Evolutionary conservation across 1,139 yeast species (phyloP).

Genomic region (Magnusiomyces ingens): DNA sequence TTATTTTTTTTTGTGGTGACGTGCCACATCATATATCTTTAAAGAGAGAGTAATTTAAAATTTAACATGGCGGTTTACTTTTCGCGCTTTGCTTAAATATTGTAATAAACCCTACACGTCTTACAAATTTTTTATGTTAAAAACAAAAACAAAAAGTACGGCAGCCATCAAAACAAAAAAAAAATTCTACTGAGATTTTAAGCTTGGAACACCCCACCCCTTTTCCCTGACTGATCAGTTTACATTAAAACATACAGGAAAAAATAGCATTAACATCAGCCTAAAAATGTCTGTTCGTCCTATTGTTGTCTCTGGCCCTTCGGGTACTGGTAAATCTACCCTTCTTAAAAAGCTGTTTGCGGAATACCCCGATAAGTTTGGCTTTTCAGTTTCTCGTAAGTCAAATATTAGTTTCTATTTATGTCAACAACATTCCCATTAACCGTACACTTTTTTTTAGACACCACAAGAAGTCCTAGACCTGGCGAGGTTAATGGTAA

Average conservation of each 20-base stretch:
- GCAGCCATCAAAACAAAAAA: too few species aligned
- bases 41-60: too few species aligned
- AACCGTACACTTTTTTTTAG: slow-evolving; percentile 27
- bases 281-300: slow-evolving; percentile 49
- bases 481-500: slow-evolving; percentile 83
- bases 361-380: slow-evolving; percentile 83
- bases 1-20: not conserved
- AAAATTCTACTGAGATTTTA: too few species aligned
- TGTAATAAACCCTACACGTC: too few species aligned
- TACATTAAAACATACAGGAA: not conserved
- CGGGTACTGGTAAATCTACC: slow-evolving; percentile 94
- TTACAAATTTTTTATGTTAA: too few species aligned
- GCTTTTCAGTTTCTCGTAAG: slow-evolving; percentile 75
- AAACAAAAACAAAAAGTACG: too few species aligned
- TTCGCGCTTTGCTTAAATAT: too few species aligned
- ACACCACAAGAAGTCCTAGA: slow-evolving; percentile 90
- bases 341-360: slow-evolving; percentile 81
- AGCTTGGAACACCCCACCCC: too few species aligned
- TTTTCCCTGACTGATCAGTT: not conserved
- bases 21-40: too few species aligned
- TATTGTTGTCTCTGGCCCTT: slow-evolving; percentile 93
- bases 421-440: not conserved
- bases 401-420: not conserved
- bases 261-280: not conserved
- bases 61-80: too few species aligned